A percentile compares a stretch with the other conserved stretches of the same genome.
These are phyloP conservation scores for Erythrophleum ivorense DNA, from an alignment of 331 rosid genomes.

Conservation along the genomic window DNA sequence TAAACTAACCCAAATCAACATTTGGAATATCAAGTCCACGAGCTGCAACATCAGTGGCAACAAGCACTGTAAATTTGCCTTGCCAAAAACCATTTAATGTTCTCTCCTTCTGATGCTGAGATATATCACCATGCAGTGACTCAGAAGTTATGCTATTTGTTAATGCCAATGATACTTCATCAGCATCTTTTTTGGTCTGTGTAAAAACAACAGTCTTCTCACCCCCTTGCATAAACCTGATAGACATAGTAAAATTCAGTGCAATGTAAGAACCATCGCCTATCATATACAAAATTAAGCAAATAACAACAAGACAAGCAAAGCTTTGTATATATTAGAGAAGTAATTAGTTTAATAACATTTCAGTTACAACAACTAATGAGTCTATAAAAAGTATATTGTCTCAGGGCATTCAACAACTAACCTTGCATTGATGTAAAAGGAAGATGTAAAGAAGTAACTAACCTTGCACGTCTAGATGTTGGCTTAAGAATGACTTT, in stretches of 20 bases:
- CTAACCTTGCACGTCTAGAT: background rate
- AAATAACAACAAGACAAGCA: background rate
- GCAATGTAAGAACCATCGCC: too few relatives aligned
- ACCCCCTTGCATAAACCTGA: conserved; percentile 97
- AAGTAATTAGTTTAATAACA: conserved; percentile 10
- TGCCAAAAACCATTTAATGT: conserved; percentile 95
- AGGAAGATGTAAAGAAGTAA: too few relatives aligned
- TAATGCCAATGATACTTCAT: conserved; percentile 92
- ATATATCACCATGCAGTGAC: conserved; percentile 98
- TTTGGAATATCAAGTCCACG: conserved; percentile 99
- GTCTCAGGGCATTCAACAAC: too few relatives aligned
- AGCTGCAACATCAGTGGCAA: conserved; percentile 98
- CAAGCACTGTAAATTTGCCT: conserved; percentile 97
- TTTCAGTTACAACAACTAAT: background rate
- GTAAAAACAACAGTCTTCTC: conserved; percentile 99
- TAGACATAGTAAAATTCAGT: conserved; percentile 19
- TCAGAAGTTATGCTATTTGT: conserved; percentile 86
- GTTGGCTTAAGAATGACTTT: conserved; percentile 5
- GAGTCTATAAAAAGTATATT: background rate
- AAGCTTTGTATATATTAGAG: conserved; percentile 22
- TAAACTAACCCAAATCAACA: conserved; percentile 88
- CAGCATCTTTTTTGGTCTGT: conserved; percentile 95
- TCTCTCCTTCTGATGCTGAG: conserved; percentile 98
- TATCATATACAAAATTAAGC: too few relatives aligned
- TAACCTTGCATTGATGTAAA: too few relatives aligned